phyloP scores from a whole-genome alignment of 106 monocot genomes.

The Dactylorhiza incarnata region DNA sequence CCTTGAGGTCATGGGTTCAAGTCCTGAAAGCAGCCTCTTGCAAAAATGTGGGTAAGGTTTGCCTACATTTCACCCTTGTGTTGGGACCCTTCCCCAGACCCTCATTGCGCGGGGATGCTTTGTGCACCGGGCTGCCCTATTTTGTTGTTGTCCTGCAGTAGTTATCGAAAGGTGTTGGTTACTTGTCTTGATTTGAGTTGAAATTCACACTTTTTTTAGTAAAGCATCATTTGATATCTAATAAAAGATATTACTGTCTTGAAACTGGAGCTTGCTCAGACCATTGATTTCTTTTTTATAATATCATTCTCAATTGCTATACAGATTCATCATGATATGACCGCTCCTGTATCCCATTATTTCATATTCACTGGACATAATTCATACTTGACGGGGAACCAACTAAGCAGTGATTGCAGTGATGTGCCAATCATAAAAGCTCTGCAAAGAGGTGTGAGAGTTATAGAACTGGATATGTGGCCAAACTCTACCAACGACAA shows the following conservation, averaged over 20 bases:
- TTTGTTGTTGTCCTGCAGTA: background rate
- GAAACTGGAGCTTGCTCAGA: background rate
- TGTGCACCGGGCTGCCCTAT: no score
- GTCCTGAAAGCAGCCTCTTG: no score
- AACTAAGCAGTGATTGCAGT: conserved; percentile 44
- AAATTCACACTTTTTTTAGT: background rate
- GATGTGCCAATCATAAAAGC: conserved; percentile 39
- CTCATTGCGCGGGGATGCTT: no score
- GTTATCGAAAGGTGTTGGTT: background rate
- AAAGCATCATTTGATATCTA: background rate
- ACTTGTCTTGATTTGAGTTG: background rate
- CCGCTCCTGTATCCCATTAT: conserved; percentile 34
- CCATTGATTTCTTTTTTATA: background rate
- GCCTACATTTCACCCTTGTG: no score
- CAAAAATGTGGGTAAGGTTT: no score
- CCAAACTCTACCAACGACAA: conserved; percentile 35
- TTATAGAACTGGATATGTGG: conserved; percentile 42
- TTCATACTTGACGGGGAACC: conserved; percentile 39
- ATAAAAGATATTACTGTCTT: background rate
- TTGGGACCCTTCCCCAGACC: no score
- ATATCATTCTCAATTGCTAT: background rate
- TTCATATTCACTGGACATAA: conserved; percentile 40
- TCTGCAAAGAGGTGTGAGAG: conserved; percentile 33
- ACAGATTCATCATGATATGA: conserved; percentile 45
- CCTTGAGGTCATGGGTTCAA: no score